Conservation (phyloP, 1,284 basidiomycete species). For the Cutaneotrichosporon mucoides region DNA sequence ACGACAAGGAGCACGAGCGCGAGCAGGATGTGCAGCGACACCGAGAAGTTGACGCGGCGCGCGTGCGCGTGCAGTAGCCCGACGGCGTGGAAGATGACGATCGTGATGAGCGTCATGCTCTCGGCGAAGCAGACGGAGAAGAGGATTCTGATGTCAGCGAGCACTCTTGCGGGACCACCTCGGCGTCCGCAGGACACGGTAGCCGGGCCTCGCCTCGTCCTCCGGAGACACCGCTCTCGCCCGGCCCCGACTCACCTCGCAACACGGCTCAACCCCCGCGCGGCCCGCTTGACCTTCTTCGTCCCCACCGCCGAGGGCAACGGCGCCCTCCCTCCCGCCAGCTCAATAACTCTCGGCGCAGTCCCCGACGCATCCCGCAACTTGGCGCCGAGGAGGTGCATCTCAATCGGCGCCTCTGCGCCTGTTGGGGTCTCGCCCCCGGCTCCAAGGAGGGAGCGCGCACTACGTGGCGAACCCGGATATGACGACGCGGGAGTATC, state of each 20-base stretch:
- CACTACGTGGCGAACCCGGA: too few species aligned
- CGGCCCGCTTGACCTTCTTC: slow-evolving; percentile 31
- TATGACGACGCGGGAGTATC: too few species aligned
- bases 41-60: slow-evolving; percentile 45
- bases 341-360: slow-evolving; percentile 25
- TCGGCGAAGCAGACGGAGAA: slow-evolving; percentile 49
- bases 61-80: slow-evolving; percentile 42
- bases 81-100: slow-evolving; percentile 44
- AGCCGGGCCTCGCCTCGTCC: too few species aligned
- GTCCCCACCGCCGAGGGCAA: slow-evolving; percentile 6
- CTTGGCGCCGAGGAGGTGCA: slow-evolving; percentile 28
- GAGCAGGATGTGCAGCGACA: slow-evolving; percentile 44
- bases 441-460: background rate
- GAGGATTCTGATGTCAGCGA: slow-evolving; percentile 28
- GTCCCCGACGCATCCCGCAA: slow-evolving; percentile 23
- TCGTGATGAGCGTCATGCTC: slow-evolving; percentile 41
- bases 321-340: slow-evolving; percentile 21
- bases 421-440: background rate
- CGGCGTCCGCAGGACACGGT: background rate
- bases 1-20: slow-evolving; percentile 41
- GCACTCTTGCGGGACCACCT: background rate
- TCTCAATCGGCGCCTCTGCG: slow-evolving; percentile 17
- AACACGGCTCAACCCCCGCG: slow-evolving; percentile 36
- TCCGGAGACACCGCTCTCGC: too few species aligned
- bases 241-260: slow-evolving; percentile 25